Base-by-base conservation (phyloP, 106 monocot species). In the Platanthera guangdongensis region DNA sequence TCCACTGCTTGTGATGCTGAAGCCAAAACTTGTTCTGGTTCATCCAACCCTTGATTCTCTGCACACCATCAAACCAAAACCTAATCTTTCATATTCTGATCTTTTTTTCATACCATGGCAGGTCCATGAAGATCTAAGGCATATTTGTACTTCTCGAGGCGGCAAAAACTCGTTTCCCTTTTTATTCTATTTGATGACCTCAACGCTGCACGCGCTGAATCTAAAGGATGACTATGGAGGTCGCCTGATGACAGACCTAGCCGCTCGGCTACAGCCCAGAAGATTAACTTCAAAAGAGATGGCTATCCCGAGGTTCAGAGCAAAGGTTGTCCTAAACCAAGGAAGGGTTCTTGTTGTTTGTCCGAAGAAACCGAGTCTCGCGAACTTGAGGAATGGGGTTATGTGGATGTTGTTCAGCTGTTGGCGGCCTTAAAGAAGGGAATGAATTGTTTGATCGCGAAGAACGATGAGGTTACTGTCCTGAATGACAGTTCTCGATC, bases 11-110 rank as follows among this genome's bases (percentile, higher is more conserved):
- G 22, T 79, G 67, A 39, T 78, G 19, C 80, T 90, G 74, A 68
- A 75, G 39, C 85, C 90, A 78, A 90, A 90, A 79, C 68, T 87
- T 54, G 72, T 88, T 52, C 55, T 90, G 83, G 90, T 65, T 32
- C 65, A 65, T 65, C 32, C 25, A 65, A 65, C 65, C 32, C 32
- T 32, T 28, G 12, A 32, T 65, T 12, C 32, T 65, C 9, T 30
- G 8, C 52, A 53, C 14, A 14, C 53, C 14, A 53, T 14, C 53
- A 53, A 53, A 53, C 14, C 12, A 0, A 14, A 53, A 9, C 8
- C 3, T 67, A 39, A 9, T 39, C 22, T 22, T 30, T 4, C 39
- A 39, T 10, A 5, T 21, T 18, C 50, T 65, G 0, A 1, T 57
- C 10, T 63, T 28, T 15, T 15, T 82, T 28, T 53, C 7, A 45